Percentiles rank a stretch among this genome's conserved stretches.
These are phyloP conservation scores for Grosmannia serpens DNA, from an alignment of 2,329 filamentous ascomycete species.

Conservation along the genomic window DNA sequence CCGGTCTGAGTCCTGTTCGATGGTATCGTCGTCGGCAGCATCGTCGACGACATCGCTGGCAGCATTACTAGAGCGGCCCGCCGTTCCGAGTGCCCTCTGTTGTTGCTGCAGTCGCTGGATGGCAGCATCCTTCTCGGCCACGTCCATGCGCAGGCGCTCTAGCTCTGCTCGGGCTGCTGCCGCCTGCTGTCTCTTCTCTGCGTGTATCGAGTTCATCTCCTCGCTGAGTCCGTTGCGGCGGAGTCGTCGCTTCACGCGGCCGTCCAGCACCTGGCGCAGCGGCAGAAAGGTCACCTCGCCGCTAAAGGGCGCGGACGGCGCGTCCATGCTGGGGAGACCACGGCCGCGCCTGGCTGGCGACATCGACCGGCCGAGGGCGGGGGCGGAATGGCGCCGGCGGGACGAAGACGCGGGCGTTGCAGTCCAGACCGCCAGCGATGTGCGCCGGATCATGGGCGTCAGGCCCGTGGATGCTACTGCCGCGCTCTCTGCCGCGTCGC, in stretches of 20 bases:
- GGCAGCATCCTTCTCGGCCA: conserved; percentile 39
- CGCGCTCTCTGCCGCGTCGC: neutral
- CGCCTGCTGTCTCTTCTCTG: conserved; percentile 30
- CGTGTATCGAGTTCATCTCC: conserved; percentile 41
- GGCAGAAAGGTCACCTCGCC: conserved; percentile 33
- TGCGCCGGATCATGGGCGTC: conserved; percentile 45
- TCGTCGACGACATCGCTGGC: conserved; percentile 15
- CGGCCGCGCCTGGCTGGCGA: neutral
- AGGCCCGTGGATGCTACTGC: conserved; percentile 34
- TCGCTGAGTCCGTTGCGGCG: conserved; percentile 45
- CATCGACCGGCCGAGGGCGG: conserved; percentile 13
- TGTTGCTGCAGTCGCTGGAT: conserved; percentile 22
- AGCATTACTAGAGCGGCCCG: neutral
- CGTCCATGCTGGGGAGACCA: conserved; percentile 1
- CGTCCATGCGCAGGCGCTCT: conserved; percentile 32
- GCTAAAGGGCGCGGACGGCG: conserved; percentile 16
- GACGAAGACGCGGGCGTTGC: conserved; percentile 17
- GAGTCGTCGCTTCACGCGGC: conserved; percentile 44
- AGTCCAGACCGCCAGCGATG: conserved; percentile 24
- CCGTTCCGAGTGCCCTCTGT: neutral
- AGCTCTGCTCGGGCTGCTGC: conserved; percentile 34
- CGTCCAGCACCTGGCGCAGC: conserved; percentile 44
- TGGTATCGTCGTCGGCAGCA: conserved; percentile 27
- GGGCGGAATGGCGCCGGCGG: conserved; percentile 35
- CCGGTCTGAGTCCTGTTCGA: conserved; percentile 33